These are phyloP conservation scores for Olyra latifolia DNA, from an alignment of 176 grass and related monocot species.

Conservation along the genomic window DNA sequence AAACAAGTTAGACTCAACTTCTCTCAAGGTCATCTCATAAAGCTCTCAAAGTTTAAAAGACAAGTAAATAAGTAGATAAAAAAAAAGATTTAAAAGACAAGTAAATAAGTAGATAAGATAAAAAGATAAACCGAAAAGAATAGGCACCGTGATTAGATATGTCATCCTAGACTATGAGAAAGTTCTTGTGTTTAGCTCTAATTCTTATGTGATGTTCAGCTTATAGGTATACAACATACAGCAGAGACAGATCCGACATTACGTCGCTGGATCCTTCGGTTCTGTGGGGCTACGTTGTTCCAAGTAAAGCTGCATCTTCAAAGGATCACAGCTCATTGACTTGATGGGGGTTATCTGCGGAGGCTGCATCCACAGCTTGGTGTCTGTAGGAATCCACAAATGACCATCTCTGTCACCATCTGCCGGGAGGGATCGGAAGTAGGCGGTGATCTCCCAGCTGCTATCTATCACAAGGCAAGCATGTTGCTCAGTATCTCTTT, in stretches of 20 bases:
- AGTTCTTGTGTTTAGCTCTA: not conserved
- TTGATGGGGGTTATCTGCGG: conserved; percentile 80
- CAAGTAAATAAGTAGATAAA: too few relatives aligned
- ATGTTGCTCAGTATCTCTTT: not conserved
- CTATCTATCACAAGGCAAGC: conserved; percentile 52
- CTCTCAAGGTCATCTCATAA: too few relatives aligned
- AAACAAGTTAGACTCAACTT: too few relatives aligned
- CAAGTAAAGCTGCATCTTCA: conserved; percentile 87
- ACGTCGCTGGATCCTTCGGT: conserved; percentile 31
- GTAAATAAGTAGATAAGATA: too few relatives aligned
- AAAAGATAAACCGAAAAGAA: too few relatives aligned
- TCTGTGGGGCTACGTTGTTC: conserved; percentile 73
- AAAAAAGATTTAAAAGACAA: too few relatives aligned
- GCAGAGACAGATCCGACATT: not conserved
- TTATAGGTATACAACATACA: not conserved
- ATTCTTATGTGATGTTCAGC: not conserved
- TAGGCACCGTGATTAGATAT: too few relatives aligned
- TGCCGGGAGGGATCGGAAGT: conserved; percentile 63
- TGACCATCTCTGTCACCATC: conserved; percentile 35
- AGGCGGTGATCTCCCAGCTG: conserved; percentile 82
- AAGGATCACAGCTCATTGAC: conserved; percentile 76
- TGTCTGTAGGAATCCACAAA: conserved; percentile 83
- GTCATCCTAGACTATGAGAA: not conserved
- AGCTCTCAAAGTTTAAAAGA: too few relatives aligned
- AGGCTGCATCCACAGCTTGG: conserved; percentile 77